These are phyloP conservation scores for Clitopilus hobsonii DNA, from an alignment of 768 basidiomycete genomes.

Conservation along the genomic window DNA sequence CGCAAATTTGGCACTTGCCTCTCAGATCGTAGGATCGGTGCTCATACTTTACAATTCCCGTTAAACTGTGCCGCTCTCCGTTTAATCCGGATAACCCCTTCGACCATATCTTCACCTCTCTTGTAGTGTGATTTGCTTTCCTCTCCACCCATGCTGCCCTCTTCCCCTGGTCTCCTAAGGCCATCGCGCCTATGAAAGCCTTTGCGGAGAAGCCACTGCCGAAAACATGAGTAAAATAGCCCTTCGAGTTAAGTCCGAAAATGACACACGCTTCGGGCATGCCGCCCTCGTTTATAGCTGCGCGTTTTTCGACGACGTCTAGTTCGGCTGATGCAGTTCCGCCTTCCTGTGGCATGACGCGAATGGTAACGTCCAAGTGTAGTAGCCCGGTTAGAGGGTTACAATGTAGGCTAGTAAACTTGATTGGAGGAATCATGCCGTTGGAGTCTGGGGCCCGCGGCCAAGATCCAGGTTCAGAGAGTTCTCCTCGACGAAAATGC, in stretches of 20 bases:
- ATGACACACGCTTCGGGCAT: constrained; percentile 3
- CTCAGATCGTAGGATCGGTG: constrained; percentile 33
- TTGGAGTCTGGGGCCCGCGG: background rate
- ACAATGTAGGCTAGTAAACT: background rate
- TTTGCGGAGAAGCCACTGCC: too few species aligned
- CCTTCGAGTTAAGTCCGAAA: constrained; percentile 6
- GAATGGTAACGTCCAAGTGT: background rate
- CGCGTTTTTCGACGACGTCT: constrained; percentile 31
- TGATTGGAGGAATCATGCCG: background rate
- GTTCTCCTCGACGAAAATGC: constrained; percentile 39
- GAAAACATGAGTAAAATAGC: too few species aligned
- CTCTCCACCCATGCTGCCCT: constrained; percentile 57
- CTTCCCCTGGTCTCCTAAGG: constrained; percentile 42
- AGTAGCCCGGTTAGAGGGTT: background rate
- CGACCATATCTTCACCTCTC: constrained; percentile 42
- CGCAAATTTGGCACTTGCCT: constrained; percentile 20
- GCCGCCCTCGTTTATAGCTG: constrained; percentile 23
- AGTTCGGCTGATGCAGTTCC: background rate
- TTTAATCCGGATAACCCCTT: constrained; percentile 7
- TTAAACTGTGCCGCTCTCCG: constrained; percentile 8
- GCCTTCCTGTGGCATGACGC: background rate
- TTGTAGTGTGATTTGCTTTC: constrained; percentile 31
- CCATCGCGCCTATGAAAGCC: constrained; percentile 47
- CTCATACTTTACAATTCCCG: constrained; percentile 26
- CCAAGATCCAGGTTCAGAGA: constrained; percentile 24